phyloP scores from a whole-genome alignment of 129 eudicot species.

The Flaveria brownii region DNA sequence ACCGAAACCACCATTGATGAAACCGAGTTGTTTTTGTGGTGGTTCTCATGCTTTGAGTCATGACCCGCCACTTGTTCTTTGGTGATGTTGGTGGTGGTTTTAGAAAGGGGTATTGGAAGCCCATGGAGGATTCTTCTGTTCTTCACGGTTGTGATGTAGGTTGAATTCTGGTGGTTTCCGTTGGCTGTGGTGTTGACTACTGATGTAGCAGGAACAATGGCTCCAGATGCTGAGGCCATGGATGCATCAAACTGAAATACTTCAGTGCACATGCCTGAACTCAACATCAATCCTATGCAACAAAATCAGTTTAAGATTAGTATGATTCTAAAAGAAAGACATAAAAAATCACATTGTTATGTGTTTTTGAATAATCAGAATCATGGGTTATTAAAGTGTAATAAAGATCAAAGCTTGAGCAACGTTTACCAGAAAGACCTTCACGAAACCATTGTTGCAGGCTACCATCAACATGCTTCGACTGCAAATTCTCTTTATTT shows the following conservation, averaged over 20 bases:
- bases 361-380: neutral
- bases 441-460: slow-evolving; percentile 95
- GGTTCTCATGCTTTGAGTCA: slow-evolving; percentile 47
- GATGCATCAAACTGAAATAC: slow-evolving; percentile 93
- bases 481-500: slow-evolving; percentile 46
- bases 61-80: slow-evolving; percentile 40
- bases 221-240: slow-evolving; percentile 58
- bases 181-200: slow-evolving; percentile 47
- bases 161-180: slow-evolving; percentile 48
- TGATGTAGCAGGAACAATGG: slow-evolving; percentile 62
- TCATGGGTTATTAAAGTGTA: neutral
- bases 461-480: slow-evolving; percentile 61
- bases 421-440: slow-evolving; percentile 82
- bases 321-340: neutral
- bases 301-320: neutral
- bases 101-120: slow-evolving; percentile 61
- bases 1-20: slow-evolving; percentile 95
- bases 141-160: slow-evolving; percentile 49
- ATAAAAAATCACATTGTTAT: neutral
- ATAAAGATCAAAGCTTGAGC: slow-evolving; percentile 5
- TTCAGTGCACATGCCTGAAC: slow-evolving; percentile 95
- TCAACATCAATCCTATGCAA: slow-evolving; percentile 85
- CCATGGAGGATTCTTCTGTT: slow-evolving; percentile 82
- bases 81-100: slow-evolving; percentile 50
- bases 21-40: slow-evolving; percentile 40